Evolutionary conservation across 2,329 filamentous ascomycete species (phyloP).

Genomic region (Fusarium pseudograminearum): DNA sequence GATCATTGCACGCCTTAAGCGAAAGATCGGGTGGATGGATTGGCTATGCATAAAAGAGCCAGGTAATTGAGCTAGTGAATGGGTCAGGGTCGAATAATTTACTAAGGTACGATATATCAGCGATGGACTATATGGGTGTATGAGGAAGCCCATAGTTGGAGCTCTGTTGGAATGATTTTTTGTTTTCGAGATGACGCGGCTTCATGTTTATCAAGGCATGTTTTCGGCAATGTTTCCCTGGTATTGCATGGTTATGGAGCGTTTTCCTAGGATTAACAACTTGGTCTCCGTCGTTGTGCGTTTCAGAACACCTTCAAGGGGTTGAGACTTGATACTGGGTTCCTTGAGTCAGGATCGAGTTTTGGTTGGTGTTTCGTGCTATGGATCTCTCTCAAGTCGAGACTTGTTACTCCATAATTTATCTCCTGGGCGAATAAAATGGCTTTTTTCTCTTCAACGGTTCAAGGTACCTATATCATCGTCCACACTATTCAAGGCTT

Average conservation of each 20-base stretch:
- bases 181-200: constrained; percentile 43
- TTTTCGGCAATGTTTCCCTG: constrained; percentile 41
- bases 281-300: constrained; percentile 36
- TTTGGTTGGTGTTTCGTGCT: constrained; percentile 35
- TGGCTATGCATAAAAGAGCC: constrained; percentile 18
- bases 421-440: not conserved
- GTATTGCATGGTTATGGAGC: constrained; percentile 18
- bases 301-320: constrained; percentile 42
- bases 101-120: not conserved
- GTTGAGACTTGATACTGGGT: constrained; percentile 14
- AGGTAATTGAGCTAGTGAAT: constrained; percentile 15
- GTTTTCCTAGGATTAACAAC: constrained; percentile 10
- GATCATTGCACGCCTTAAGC: constrained; percentile 41
- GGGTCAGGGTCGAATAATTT: not conserved
- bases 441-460: not conserved
- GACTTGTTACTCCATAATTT: constrained; percentile 27
- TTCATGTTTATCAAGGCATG: constrained; percentile 29
- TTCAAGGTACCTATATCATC: constrained; percentile 7
- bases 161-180: constrained; percentile 20
- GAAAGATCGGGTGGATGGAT: constrained; percentile 36
- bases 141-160: constrained; percentile 11
- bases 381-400: constrained; percentile 14
- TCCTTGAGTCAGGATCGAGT: constrained; percentile 28
- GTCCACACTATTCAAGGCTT: not conserved
- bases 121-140: constrained; percentile 8